phyloP scores from a whole-genome alignment of 768 basidiomycete species.

The Leccinum pellstonianum region DNA sequence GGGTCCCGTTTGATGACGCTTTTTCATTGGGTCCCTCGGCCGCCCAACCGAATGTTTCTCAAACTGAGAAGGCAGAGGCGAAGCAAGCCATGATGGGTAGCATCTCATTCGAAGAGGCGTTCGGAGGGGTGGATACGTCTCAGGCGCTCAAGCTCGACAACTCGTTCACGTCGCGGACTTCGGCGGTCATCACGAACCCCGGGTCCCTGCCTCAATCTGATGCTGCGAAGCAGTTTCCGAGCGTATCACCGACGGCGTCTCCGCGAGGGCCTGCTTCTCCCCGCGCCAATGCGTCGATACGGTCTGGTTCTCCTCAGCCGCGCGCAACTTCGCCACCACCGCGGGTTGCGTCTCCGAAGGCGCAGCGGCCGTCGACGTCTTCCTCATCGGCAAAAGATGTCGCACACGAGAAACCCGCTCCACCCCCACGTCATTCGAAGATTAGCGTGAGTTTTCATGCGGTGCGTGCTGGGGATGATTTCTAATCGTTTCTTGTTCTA shows the following conservation, averaged over 20 bases:
- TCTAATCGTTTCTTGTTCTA: constrained; percentile 13
- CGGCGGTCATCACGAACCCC: constrained; percentile 30
- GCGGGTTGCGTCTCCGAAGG: constrained; percentile 53
- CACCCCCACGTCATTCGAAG: constrained; percentile 63
- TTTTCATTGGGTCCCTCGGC: constrained; percentile 36
- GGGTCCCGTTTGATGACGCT: constrained; percentile 47
- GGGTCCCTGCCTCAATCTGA: constrained; percentile 18
- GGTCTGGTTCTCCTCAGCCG: constrained; percentile 43
- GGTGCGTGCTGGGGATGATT: constrained; percentile 2
- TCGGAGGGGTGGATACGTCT: constrained; percentile 43
- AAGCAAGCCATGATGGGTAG: constrained; percentile 12
- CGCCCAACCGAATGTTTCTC: constrained; percentile 3
- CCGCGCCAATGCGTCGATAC: constrained; percentile 28
- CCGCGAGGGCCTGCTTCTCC: constrained; percentile 36
- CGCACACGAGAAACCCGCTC: constrained; percentile 52
- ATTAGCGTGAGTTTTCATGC: constrained; percentile 61
- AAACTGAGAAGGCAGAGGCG: constrained; percentile 15
- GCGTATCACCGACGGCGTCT: constrained; percentile 41
- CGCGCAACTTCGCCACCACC: constrained; percentile 48
- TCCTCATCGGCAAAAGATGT: constrained; percentile 53
- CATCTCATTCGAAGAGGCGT: constrained; percentile 57
- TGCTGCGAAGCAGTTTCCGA: constrained; percentile 34
- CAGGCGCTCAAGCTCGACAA: constrained; percentile 41
- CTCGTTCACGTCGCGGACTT: constrained; percentile 36
- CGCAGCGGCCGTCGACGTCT: constrained; percentile 54